Evolutionary conservation across 1,284 basidiomycete species (phyloP).

Genomic region (Tilletia horrida): DNA sequence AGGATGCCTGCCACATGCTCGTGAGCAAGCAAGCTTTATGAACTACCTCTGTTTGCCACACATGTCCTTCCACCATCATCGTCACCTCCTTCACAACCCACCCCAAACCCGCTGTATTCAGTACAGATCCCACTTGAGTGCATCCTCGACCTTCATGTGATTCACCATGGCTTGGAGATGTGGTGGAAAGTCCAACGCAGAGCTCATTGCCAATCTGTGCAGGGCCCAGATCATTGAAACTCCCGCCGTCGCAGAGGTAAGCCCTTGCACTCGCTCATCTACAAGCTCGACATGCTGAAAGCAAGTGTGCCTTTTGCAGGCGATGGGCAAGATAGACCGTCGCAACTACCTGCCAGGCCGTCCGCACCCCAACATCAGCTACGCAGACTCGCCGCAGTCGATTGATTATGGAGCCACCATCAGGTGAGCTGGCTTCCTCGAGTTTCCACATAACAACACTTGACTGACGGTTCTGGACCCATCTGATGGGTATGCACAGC

Average conservation of each 20-base stretch:
- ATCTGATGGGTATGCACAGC: background rate
- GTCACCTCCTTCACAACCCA: background rate
- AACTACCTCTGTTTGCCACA: no score
- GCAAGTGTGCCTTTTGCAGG: constrained; percentile 1
- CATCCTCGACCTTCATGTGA: background rate
- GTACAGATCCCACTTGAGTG: background rate
- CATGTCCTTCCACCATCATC: background rate
- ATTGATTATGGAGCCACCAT: constrained; percentile 82
- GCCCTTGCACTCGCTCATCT: background rate
- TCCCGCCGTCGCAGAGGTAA: constrained; percentile 27
- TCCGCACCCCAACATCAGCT: constrained; percentile 56
- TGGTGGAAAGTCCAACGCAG: constrained; percentile 66
- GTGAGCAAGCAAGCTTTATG: no score
- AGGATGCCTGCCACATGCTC: no score
- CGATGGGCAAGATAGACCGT: constrained; percentile 40
- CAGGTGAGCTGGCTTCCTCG: constrained; percentile 78
- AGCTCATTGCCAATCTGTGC: constrained; percentile 70
- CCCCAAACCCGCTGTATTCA: background rate
- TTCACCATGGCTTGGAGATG: constrained; percentile 74
- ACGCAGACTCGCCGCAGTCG: constrained; percentile 76
- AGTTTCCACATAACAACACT: background rate
- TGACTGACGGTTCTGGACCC: background rate
- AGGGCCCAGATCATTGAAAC: constrained; percentile 61
- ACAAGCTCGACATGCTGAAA: background rate
- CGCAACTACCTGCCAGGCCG: constrained; percentile 63